Evolutionary conservation across 345 rosid genomes (phyloP), one percentile per base, ranked within the genome.

Genomic region (Aquilaria sinensis): DNA sequence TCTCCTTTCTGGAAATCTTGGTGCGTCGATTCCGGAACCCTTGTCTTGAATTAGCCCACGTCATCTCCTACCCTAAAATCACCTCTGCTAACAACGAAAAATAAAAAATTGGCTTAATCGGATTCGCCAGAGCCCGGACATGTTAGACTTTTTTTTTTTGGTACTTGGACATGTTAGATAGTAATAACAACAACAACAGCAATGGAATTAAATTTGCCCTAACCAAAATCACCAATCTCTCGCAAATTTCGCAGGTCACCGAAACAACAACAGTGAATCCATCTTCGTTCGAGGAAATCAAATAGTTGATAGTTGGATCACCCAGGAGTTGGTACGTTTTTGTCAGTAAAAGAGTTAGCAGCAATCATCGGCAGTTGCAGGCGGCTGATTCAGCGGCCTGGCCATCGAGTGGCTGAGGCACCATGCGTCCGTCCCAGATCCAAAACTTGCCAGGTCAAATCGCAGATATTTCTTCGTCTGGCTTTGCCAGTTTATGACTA

Each of bases 211-310:
- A 62, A 9, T 77, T 85, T 82, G 72, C 89, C 98, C 76, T 93
- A 93, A 61, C 96, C 90, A 46, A 0, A 97, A 97, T n/a, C 89
- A 87, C 81, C 89, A 80, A 80, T 93, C 98, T 52, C 97, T 75
- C 0, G 96, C 94, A 70, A 93, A 93, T 53, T 93, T 97, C 7
- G 97, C 97, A 14, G 98, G 97, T 2, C 85, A 71, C 98, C 97
- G 23, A 87, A 5, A 93, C 98, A 56, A 93, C 80, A 73, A 93
- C 89, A 11, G 86, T 76, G 2, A 94, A 74, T 68, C 96, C 98
- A 60, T 90, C 94, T 5, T 86, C 96, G 69, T 87, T 90, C 98
- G 97, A 93, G 0, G 96, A 84, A 15, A 93, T 84, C 67, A 89
- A 54, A 12, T 90, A 96, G 56, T 93, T 87, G 3, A 83, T 72